These are phyloP conservation scores for Phytophthora citrophthora DNA, from an alignment of 352 stramenopile species.

Conservation along the genomic window DNA sequence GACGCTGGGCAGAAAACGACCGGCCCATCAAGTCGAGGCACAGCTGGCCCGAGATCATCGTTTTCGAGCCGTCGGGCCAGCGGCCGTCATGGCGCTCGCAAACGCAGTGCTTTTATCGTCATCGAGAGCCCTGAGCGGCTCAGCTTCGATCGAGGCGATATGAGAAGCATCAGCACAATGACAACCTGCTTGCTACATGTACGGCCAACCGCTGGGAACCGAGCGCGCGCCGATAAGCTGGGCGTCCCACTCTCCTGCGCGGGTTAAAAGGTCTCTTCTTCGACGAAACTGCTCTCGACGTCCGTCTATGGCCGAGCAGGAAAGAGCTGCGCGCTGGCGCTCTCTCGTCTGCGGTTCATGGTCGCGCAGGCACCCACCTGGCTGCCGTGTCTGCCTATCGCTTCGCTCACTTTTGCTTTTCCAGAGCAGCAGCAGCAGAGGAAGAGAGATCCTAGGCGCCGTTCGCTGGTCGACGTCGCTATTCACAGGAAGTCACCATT, in stretches of 20 bases:
- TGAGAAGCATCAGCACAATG: not conserved
- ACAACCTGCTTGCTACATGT: too few species aligned
- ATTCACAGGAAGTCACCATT: conserved; percentile 2
- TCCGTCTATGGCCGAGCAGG: conserved; percentile 19
- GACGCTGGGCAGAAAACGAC: conserved; percentile 23
- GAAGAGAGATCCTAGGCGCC: conserved; percentile 19
- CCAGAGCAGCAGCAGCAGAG: conserved; percentile 19
- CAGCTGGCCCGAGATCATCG: conserved; percentile 4
- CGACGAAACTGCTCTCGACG: conserved; percentile 45
- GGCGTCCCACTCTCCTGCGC: conserved; percentile 29
- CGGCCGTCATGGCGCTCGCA: not conserved
- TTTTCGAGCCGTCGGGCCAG: conserved; percentile 14
- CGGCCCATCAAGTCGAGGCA: conserved; percentile 4
- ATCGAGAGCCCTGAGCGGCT: conserved; percentile 5
- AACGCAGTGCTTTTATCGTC: not conserved
- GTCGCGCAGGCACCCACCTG: conserved; percentile 4
- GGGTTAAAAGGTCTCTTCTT: conserved; percentile 25
- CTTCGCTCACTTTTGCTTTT: conserved; percentile 43
- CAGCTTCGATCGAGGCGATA: not conserved
- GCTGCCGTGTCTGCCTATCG: conserved; percentile 15
- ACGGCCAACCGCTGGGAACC: not conserved
- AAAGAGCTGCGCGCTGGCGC: conserved; percentile 14
- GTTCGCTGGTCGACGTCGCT: conserved; percentile 8
- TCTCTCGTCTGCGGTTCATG: conserved; percentile 16
- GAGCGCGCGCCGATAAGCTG: conserved; percentile 7